Conservation (phyloP, 257 asterid genomes). For the Prunella vulgaris region DNA sequence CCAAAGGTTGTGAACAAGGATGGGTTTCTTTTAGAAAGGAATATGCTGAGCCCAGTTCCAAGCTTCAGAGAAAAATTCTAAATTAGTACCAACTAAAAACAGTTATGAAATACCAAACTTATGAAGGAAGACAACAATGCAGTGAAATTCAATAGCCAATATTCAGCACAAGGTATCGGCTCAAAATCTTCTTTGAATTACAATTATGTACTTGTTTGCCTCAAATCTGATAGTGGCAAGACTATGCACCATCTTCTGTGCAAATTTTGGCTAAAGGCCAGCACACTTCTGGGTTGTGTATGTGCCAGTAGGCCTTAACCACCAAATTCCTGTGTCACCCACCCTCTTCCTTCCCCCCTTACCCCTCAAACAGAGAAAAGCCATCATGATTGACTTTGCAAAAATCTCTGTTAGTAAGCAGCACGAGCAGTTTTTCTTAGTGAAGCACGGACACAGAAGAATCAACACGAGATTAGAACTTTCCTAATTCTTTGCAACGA, state of each 20-base stretch:
- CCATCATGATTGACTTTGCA: not conserved
- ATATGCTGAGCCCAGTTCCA: conserved; percentile 93
- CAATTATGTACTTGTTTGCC: not conserved
- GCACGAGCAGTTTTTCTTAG: not conserved
- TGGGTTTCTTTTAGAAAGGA: conserved; percentile 85
- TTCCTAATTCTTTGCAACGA: not conserved
- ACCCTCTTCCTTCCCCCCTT: not conserved
- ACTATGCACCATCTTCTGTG: not conserved
- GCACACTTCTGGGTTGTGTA: not conserved
- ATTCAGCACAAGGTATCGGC: not conserved
- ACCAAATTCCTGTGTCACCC: not conserved
- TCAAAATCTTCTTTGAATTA: not conserved
- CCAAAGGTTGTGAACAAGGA: conserved; percentile 78
- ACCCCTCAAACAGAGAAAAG: not conserved
- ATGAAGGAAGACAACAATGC: conserved; percentile 2
- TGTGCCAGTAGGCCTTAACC: not conserved
- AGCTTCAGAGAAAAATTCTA: conserved; percentile 52
- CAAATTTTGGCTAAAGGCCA: not conserved
- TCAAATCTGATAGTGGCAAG: conserved; percentile 10
- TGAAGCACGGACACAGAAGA: not conserved
- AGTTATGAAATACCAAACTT: not conserved
- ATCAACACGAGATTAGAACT: not conserved
- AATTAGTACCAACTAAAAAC: conserved; percentile 29
- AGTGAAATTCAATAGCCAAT: not conserved
- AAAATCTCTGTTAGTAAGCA: not conserved